Evolutionary conservation across 257 asterid genomes (phyloP).

Genomic region (Solanum chiquidenum): DNA sequence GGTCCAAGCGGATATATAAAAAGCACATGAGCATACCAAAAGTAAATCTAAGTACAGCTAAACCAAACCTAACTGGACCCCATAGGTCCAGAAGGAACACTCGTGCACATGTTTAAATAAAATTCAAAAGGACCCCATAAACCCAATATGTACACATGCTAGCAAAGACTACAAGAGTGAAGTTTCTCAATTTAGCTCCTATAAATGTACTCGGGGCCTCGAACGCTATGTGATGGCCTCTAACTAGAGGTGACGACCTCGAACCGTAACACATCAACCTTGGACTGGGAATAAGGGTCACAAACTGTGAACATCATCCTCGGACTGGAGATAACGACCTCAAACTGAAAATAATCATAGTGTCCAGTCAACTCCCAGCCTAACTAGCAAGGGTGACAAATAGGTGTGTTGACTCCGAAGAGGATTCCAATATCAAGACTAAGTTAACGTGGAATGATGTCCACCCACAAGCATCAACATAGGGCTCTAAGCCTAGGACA

Average conservation of each 20-base stretch:
- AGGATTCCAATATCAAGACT: neutral
- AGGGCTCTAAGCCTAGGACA: neutral
- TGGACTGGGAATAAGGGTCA: neutral
- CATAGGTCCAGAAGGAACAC: too few relatives aligned
- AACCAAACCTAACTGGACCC: neutral
- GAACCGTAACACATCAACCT: neutral
- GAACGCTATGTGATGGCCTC: neutral
- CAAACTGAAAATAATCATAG: neutral
- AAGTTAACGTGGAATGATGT: neutral
- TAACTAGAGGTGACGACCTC: neutral
- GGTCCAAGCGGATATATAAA: neutral
- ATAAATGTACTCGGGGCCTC: neutral
- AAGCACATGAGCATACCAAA: neutral
- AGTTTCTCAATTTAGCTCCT: neutral
- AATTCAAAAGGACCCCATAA: neutral
- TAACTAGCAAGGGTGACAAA: neutral
- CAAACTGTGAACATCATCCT: neutral
- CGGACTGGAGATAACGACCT: neutral
- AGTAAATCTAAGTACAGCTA: neutral
- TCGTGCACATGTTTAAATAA: too few relatives aligned
- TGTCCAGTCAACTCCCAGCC: neutral
- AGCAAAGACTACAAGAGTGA: too few relatives aligned
- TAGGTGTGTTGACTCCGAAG: neutral
- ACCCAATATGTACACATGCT: fast-evolving
- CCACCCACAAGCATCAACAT: neutral